phyloP scores from a whole-genome alignment of 768 basidiomycete species.

The Agrocybe praecox region DNA sequence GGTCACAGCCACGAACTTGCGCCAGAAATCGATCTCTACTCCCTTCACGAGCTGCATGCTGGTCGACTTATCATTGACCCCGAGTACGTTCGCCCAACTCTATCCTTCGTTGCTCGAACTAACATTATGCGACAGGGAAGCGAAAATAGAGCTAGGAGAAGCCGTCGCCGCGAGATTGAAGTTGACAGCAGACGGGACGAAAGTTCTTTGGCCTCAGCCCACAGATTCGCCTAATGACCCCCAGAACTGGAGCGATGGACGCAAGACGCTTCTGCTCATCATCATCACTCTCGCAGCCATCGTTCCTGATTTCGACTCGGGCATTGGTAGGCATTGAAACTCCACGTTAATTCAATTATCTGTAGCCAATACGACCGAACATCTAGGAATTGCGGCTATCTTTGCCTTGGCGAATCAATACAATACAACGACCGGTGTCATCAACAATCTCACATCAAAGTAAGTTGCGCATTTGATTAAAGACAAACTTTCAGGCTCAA shows the following conservation, averaged over 20 bases:
- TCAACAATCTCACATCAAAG: slow-evolving; percentile 69
- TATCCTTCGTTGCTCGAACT: background rate
- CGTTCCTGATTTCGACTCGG: slow-evolving; percentile 70
- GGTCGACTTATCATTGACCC: slow-evolving; percentile 50
- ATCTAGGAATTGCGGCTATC: slow-evolving; percentile 59
- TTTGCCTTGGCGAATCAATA: slow-evolving; percentile 61
- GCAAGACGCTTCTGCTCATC: slow-evolving; percentile 57
- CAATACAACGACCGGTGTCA: slow-evolving; percentile 53
- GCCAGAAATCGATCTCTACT: slow-evolving; percentile 29
- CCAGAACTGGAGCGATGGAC: slow-evolving; percentile 61
- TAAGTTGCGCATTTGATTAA: slow-evolving; percentile 18
- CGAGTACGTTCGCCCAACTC: background rate
- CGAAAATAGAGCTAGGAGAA: slow-evolving; percentile 62
- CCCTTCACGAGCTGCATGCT: slow-evolving; percentile 56
- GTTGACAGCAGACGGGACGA: slow-evolving; percentile 55
- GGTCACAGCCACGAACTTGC: slow-evolving; percentile 7
- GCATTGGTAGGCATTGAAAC: slow-evolving; percentile 45
- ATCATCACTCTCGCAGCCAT: slow-evolving; percentile 69
- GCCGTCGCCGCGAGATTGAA: slow-evolving; percentile 57
- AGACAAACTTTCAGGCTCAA: slow-evolving; percentile 8
- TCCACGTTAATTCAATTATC: background rate
- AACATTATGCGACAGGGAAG: slow-evolving; percentile 45
- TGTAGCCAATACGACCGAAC: background rate
- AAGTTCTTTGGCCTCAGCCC: slow-evolving; percentile 73
- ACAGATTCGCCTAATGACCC: slow-evolving; percentile 64